These are phyloP conservation scores for Telopea speciosissima DNA, from an alignment of 177 flowering plant species.

Conservation along the genomic window DNA sequence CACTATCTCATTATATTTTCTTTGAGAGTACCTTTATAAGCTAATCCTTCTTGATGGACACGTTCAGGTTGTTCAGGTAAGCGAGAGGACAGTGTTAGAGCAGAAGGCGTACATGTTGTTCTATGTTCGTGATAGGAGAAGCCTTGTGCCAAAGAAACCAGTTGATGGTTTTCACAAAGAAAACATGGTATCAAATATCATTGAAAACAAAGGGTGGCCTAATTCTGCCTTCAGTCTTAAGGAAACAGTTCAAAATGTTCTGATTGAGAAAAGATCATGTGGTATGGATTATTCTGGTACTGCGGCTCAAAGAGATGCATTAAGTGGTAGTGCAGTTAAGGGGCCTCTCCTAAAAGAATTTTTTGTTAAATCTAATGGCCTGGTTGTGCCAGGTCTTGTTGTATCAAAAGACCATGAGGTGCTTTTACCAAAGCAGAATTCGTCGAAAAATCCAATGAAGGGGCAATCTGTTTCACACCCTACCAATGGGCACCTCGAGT, in stretches of 20 bases:
- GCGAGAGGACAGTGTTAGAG: conserved; percentile 61
- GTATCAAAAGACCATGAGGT: conserved; percentile 11
- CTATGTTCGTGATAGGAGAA: conserved; percentile 69
- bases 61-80: conserved; percentile 68
- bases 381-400: background rate
- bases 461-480: conserved; percentile 9
- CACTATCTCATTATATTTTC: background rate
- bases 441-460: conserved; percentile 5
- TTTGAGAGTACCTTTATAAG: background rate
- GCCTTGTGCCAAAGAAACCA: conserved; percentile 35
- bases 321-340: conserved; percentile 10
- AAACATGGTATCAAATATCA: conserved; percentile 19
- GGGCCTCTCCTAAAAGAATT: conserved; percentile 17
- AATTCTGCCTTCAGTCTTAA: conserved; percentile 17
- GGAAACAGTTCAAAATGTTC: conserved; percentile 24
- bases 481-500: background rate
- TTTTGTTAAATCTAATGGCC: conserved; percentile 14
- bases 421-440: conserved; percentile 12
- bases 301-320: conserved; percentile 11
- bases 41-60: conserved; percentile 7
- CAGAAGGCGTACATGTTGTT: conserved; percentile 98
- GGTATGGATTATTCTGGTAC: conserved; percentile 16
- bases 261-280: conserved; percentile 16
- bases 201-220: conserved; percentile 15
- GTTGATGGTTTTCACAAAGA: conserved; percentile 32